Base-by-base conservation (phyloP, 805 yeast species). In the Nakazawaea anatomiae region DNA sequence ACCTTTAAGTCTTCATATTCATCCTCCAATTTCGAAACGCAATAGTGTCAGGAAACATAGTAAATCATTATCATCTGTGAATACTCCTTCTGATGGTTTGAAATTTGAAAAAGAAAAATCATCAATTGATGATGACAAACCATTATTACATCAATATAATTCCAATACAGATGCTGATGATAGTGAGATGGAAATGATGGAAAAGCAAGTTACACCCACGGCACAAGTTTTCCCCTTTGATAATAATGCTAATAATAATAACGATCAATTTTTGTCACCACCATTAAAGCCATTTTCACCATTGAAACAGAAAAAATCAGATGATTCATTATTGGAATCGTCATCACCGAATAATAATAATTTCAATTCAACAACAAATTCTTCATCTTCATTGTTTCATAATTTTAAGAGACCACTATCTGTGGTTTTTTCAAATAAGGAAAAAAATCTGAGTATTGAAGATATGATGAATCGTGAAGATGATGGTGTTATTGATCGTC, bases 1-100 rank as follows among this genome's bases (percentile, higher is more conserved):
- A 8, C 49, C 52, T 18, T 39, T 45, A 2, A 35, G 38, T 6
- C 7, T 36, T 5, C 39, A 29, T 28, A 18, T 44, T 3, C 50
- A 48, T 42, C 51, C 50, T 29, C 51, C 51, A 25, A 35, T 35
- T 5, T 28, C 41, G n/a, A 50, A 46, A 34, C 34, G 43, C 41
- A 11, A 25, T 18, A 52, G 40, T 38, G 18, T 40, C 18, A 60
- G 66, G 53, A 62, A 65, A 54, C 76, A 66, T 63, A 68, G 69
- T 44, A 65, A 72, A 48, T 73, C 80, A 0, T 57, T 75, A 41
- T 72, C 80, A 6, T 76, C 75, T 31, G 71, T 73, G n/a, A 75
- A 71, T 50, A 67, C 71, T 34, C 73, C 70, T 6, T 66, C 71
- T 5, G 74, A 71, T 56, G 62, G 66, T 41, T 62, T 71, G 36